Evolutionary conservation across 2,329 filamentous ascomycete species (phyloP), one percentile per base, ranked within the genome.

Genomic region (Cladosporium colombiae): DNA sequence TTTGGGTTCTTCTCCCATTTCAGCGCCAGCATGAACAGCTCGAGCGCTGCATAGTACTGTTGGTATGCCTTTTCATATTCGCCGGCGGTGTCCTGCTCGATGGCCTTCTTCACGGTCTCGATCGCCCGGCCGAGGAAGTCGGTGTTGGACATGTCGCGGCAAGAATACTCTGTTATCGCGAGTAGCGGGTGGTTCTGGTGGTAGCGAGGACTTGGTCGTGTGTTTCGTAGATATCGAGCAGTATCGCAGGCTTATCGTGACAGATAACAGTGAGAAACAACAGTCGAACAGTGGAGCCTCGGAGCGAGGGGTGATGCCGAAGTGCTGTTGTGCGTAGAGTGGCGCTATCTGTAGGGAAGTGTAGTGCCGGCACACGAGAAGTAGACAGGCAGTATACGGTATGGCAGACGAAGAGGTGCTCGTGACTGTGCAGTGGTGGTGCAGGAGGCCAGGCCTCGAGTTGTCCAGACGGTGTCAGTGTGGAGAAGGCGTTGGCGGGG

Each of bases 1-100:
- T 93, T 94, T 69, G 91, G 89, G 82, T 97, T 98, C 86, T 98
- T 99, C 83, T 99, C 95, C 94, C 94, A 99, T 84, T 99, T 99
- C 67, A 99, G 86, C 37, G 95, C 95, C 68, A 98, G 91, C 91
- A 99, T 97, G 84, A 98, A 99, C 66, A 98, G 88, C 81, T 99
- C 94, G 73, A 99, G 91, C 61, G 94, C 90, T 72, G 92, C 89
- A 83, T 97, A 97, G 86, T 99, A 99, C 69, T 91, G 86, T 77
- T 97, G 91, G 79, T 98, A 98, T 65, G 95, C 95, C 80, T 96
- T 94, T 75, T 97, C 93, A 81, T 99, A 99, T 78, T 98, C 92
- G 77, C 92, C 93, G 55, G 91, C 91, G 71, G 94, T 96, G 83
- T 99, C 95, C 74, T 91, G 89, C 78, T 97, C 93, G 82, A 99